Percentiles rank a stretch among this genome's conserved stretches.
Conservation (phyloP, 306 rosid genomes). For the Casuarina glauca region DNA sequence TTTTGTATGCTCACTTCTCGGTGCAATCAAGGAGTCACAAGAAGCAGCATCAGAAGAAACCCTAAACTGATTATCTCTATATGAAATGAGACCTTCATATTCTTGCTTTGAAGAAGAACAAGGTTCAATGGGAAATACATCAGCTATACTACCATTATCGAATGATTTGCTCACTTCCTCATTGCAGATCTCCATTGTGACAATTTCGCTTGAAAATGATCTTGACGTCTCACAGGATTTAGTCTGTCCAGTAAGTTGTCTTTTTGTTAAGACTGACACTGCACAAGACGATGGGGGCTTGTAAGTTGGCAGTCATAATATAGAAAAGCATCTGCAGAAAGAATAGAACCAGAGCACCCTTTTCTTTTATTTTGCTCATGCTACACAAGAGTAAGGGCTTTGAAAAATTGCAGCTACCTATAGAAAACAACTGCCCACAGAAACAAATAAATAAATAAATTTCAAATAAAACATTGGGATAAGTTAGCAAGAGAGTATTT, state of each 20-base stretch:
- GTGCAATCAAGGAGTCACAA: slow-evolving; percentile 18
- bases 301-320: neutral
- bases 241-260: slow-evolving; percentile 46
- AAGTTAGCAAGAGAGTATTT: slow-evolving; percentile 1
- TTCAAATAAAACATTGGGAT: neutral
- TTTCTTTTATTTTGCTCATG: neutral
- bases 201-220: slow-evolving; percentile 20
- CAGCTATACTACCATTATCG: slow-evolving; percentile 27
- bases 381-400: slow-evolving; percentile 10
- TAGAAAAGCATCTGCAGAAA: slow-evolving; percentile 17
- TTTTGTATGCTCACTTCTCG: slow-evolving; percentile 28
- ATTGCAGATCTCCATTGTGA: slow-evolving; percentile 24
- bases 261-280: slow-evolving; percentile 76
- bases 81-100: slow-evolving; percentile 29
- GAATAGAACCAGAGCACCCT: neutral
- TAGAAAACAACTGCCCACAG: slow-evolving; percentile 4
- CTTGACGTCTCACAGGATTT: slow-evolving; percentile 22
- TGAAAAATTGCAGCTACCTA: slow-evolving; percentile 10
- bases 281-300: slow-evolving; percentile 32
- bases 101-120: slow-evolving; percentile 46
- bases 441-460: neutral
- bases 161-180: slow-evolving; percentile 37
- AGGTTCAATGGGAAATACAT: slow-evolving; percentile 21
- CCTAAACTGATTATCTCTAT: slow-evolving; percentile 24
- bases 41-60: slow-evolving; percentile 31